phyloP scores from a whole-genome alignment of 768 basidiomycete genomes.

The Collybiopsis confluens region DNA sequence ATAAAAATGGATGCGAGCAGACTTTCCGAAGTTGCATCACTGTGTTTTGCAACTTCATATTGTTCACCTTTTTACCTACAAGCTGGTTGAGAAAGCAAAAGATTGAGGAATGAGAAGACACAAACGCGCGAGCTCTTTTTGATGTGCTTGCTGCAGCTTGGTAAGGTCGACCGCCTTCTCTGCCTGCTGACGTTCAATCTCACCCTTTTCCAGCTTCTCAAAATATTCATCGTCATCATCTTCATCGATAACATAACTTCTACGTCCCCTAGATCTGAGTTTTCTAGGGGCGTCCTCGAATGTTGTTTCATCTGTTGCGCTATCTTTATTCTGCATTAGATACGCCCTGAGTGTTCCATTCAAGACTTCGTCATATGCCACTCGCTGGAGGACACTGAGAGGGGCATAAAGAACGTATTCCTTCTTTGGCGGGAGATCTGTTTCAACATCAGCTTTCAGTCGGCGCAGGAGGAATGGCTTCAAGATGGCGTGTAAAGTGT shows the following conservation, averaged over 20 bases:
- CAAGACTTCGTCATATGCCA: conserved; percentile 78
- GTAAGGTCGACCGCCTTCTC: conserved; percentile 41
- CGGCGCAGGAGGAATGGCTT: conserved; percentile 94
- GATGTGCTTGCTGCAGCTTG: conserved; percentile 55
- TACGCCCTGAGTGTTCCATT: conserved; percentile 67
- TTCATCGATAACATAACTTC: conserved; percentile 52
- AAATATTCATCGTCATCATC: conserved; percentile 69
- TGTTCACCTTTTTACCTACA: conserved; percentile 80
- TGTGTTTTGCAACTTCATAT: conserved; percentile 89
- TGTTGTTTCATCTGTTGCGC: not conserved
- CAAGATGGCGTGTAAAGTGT: conserved; percentile 82
- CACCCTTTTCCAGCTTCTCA: conserved; percentile 49
- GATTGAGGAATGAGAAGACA: conserved; percentile 1
- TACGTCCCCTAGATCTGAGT: conserved; percentile 31
- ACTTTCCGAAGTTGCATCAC: conserved; percentile 98
- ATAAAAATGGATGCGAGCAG: conserved; percentile 89
- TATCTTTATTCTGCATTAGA: conserved; percentile 35
- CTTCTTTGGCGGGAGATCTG: conserved; percentile 82
- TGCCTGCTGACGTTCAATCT: conserved; percentile 31
- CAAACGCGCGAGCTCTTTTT: conserved; percentile 55
- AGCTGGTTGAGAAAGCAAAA: not conserved
- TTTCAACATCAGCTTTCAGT: conserved; percentile 83
- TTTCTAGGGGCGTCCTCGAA: conserved; percentile 24
- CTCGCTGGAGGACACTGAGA: conserved; percentile 75
- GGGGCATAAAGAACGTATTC: conserved; percentile 95